Evolutionary conservation across 768 basidiomycete species (phyloP), one percentile per base, ranked within the genome.

Genomic region (Pulveroboletus sp.): DNA sequence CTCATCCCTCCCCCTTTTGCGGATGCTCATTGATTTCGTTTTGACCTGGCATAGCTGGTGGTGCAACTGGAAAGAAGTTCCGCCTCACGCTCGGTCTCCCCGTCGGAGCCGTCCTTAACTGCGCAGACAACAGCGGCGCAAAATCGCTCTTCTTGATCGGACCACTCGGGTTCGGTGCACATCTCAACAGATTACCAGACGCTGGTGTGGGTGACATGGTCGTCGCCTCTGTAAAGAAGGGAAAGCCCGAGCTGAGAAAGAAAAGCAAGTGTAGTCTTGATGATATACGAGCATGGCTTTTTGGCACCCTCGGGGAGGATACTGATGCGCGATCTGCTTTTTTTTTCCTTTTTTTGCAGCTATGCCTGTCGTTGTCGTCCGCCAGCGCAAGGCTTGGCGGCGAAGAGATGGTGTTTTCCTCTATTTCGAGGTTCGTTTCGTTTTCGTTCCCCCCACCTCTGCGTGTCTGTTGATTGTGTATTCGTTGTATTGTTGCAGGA

Each of bases 231-330:
- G 96, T 99, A 66, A 98, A 99, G 83, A 98, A 98, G 81, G 96
- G 96, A 71, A 98, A 99, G 78, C 96, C 96, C 32, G 96, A 99
- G 75, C 74, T 99, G 69, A 85, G 96, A 75, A 99, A 99, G 81
- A 99, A 99, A 80, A 95, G 93, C 95, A 69, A 65, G 93, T 21
- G 21, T 21, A 79, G 39, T 47, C 41, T 8, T 31, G 35, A 10
- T 2, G 21, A 28, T 13, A 9, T 9, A 27, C 10, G 24, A 31
- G 3, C 27, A 28, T 21, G 21, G 21, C 21, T 21, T 31, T 3
- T 4, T 32, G 14, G 8, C 11, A 8, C 13, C 27, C 15, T 15
- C n/a, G 2, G 14, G 31, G 17, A 21, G 18, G 10, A 26, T 50
- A 10, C 33, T 67, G 38, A 65, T 27, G n/a, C 17, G 14, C 21